These are phyloP conservation scores for Lasiosphaeriaceae sp. DNA, from an alignment of 495 filamentous ascomycete genomes.

Conservation along the genomic window DNA sequence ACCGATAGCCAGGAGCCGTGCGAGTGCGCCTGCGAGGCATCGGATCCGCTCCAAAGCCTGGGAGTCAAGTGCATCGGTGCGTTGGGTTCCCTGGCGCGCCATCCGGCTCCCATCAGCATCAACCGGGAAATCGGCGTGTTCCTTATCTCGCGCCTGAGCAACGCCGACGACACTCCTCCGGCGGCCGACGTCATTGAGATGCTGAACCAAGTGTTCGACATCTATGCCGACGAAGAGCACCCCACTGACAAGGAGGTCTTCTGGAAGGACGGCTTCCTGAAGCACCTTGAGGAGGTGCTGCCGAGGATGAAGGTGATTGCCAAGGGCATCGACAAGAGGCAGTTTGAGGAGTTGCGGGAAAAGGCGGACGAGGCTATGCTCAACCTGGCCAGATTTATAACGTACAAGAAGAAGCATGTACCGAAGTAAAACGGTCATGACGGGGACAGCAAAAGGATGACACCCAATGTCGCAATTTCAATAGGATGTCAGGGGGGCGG, in stretches of 20 bases:
- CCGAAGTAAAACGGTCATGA: constrained; percentile 9
- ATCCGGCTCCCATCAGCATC: constrained; percentile 37
- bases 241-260: constrained; percentile 56
- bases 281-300: constrained; percentile 48
- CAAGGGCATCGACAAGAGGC: constrained; percentile 54
- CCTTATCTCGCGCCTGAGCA: constrained; percentile 47
- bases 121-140: constrained; percentile 59
- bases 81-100: constrained; percentile 51
- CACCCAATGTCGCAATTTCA: background rate
- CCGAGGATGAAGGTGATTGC: constrained; percentile 49
- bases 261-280: constrained; percentile 54
- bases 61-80: constrained; percentile 60
- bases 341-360: constrained; percentile 45
- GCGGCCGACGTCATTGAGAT: constrained; percentile 52
- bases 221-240: constrained; percentile 55
- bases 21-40: constrained; percentile 18
- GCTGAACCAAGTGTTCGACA: constrained; percentile 58
- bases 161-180: constrained; percentile 32
- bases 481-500: no score
- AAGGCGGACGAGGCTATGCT: constrained; percentile 53
- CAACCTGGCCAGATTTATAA: constrained; percentile 55
- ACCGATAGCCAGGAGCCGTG: constrained; percentile 9
- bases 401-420: constrained; percentile 54
- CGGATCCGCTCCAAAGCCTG: constrained; percentile 49
- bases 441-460: background rate